Evolutionary conservation across 2,329 filamentous ascomycete species (phyloP).

Genomic region (Hypoxylon sp.): DNA sequence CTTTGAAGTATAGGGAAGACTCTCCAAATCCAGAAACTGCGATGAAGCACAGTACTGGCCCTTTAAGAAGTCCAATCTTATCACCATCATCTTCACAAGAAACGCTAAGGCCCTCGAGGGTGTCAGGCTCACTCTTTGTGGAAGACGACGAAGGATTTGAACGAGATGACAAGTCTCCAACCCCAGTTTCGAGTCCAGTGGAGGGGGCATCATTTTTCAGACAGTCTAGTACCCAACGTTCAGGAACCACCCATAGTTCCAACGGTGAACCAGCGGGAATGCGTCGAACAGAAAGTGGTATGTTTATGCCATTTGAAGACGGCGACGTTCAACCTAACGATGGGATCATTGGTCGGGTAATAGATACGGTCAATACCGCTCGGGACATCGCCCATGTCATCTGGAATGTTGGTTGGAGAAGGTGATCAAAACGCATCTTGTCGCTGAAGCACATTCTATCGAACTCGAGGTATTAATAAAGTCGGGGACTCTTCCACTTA

Average conservation of each 20-base stretch:
- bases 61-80: slow-evolving; percentile 64
- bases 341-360: slow-evolving; percentile 81
- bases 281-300: slow-evolving; percentile 84
- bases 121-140: slow-evolving; percentile 75
- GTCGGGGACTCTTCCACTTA: background rate
- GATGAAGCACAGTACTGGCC: slow-evolving; percentile 69
- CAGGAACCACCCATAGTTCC: slow-evolving; percentile 64
- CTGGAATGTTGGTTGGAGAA: slow-evolving; percentile 77
- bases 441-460: slow-evolving; percentile 1
- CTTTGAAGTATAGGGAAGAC: slow-evolving; percentile 85
- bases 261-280: slow-evolving; percentile 71
- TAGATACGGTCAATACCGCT: slow-evolving; percentile 83
- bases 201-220: slow-evolving; percentile 37
- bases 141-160: slow-evolving; percentile 72
- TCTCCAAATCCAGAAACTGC: slow-evolving; percentile 76
- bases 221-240: slow-evolving; percentile 59
- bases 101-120: slow-evolving; percentile 78
- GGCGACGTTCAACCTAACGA: slow-evolving; percentile 71
- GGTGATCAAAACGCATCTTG: slow-evolving; percentile 53
- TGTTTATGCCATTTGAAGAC: slow-evolving; percentile 91
- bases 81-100: slow-evolving; percentile 87
- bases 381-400: slow-evolving; percentile 79
- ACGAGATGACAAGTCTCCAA: slow-evolving; percentile 66
- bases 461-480: background rate
- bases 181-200: slow-evolving; percentile 47